Conservation (phyloP, 2,329 filamentous ascomycete genomes). For the Colletotrichum sp. region DNA sequence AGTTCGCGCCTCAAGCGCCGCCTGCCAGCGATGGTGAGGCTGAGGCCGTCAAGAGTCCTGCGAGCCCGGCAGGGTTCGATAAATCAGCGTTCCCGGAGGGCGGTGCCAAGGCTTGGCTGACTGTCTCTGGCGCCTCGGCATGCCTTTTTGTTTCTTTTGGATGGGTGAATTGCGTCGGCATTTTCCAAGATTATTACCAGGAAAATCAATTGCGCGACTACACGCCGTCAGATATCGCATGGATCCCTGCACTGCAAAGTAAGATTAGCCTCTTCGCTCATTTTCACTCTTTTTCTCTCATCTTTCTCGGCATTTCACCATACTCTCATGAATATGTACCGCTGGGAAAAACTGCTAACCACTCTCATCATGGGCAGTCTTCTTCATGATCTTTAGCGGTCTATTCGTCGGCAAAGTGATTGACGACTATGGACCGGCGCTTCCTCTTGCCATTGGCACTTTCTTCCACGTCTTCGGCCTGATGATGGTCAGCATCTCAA, state of each 20-base stretch:
- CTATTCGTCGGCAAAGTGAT: slow-evolving; percentile 65
- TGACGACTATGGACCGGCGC: slow-evolving; percentile 66
- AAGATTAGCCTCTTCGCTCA: neutral
- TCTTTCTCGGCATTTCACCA: neutral
- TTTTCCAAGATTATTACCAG: slow-evolving; percentile 65
- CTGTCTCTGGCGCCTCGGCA: neutral
- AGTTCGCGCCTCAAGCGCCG: neutral
- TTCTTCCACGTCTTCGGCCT: slow-evolving; percentile 63
- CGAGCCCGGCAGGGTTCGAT: neutral
- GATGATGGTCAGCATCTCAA: slow-evolving; percentile 63
- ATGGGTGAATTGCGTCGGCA: slow-evolving; percentile 42
- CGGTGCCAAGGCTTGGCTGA: slow-evolving; percentile 7
- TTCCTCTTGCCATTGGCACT: slow-evolving; percentile 55
- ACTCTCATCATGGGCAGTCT: neutral
- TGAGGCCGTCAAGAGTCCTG: neutral
- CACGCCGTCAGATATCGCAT: slow-evolving; percentile 58
- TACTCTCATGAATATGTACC: fast-evolving
- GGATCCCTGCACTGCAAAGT: slow-evolving; percentile 46
- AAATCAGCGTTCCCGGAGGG: neutral
- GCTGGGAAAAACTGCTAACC: neutral
- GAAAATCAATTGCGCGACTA: slow-evolving; percentile 49
- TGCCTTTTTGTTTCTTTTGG: neutral
- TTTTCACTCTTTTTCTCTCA: neutral
- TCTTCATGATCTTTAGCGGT: slow-evolving; percentile 37
- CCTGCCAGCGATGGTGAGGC: neutral